These are phyloP conservation scores for Elongisporangium undulatum DNA, from an alignment of 352 stramenopile genomes.

Conservation along the genomic window DNA sequence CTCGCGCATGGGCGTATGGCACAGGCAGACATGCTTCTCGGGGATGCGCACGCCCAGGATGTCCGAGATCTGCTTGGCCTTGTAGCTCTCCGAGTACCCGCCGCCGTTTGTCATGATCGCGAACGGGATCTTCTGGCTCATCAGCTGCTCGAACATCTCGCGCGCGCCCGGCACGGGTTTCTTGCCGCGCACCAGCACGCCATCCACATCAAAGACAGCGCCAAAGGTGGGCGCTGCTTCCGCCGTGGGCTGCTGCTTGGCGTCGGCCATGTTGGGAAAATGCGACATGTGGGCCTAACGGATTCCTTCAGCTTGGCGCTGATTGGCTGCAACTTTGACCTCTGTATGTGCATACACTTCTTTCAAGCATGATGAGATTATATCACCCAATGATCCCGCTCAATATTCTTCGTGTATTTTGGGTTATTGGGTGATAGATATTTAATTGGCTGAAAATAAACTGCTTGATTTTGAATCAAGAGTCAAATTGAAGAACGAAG, in stretches of 20 bases:
- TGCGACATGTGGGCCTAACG: not conserved
- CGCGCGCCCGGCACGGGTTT: conserved; percentile 32
- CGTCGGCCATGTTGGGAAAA: not conserved
- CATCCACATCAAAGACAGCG: conserved; percentile 55
- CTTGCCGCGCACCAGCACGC: conserved; percentile 49
- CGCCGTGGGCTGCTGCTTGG: not conserved
- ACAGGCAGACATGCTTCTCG: conserved; percentile 32
- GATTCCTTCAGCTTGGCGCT: not conserved
- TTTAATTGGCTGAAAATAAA: no score
- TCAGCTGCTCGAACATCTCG: conserved; percentile 39
- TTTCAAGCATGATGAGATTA: not conserved
- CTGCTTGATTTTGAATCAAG: no score
- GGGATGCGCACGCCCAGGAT: conserved; percentile 37
- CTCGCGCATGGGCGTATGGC: conserved; percentile 50
- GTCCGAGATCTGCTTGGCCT: conserved; percentile 40
- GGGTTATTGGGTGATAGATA: no score
- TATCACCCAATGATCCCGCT: no score
- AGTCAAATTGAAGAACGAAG: no score
- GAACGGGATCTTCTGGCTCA: conserved; percentile 35
- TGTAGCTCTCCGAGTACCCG: conserved; percentile 44
- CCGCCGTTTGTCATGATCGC: conserved; percentile 64
- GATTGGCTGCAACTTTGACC: not conserved
- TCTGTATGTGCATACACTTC: not conserved
- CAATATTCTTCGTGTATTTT: no score
- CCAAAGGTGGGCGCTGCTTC: conserved; percentile 34